Percentiles rank a stretch among this genome's conserved stretches.
Evolutionary conservation across 2,329 filamentous ascomycete genomes (phyloP).

Genomic region (Colletotrichum sidae): DNA sequence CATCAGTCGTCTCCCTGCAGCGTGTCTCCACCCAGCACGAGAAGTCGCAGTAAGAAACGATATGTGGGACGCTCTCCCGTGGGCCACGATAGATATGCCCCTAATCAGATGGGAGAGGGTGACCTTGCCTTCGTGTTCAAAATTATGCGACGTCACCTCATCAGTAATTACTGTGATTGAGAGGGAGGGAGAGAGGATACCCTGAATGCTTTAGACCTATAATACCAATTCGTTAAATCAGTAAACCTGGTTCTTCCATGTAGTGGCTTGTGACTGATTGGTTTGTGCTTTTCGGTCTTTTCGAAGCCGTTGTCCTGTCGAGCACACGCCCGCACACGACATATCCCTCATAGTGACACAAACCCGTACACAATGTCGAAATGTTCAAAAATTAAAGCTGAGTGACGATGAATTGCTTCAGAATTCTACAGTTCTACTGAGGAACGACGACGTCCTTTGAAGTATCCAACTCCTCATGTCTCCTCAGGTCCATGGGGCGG

Average conservation of each 20-base stretch:
- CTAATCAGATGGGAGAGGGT: slow-evolving; percentile 32
- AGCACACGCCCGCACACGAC: too few species aligned
- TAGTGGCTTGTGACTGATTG: too few species aligned
- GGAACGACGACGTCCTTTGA: slow-evolving; percentile 59
- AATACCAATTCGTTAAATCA: slow-evolving; percentile 37
- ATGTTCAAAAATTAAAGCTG: too few species aligned
- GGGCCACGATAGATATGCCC: slow-evolving; percentile 32
- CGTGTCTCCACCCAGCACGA: slow-evolving; percentile 93
- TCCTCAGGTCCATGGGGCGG: slow-evolving; percentile 75
- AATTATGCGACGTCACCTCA: slow-evolving; percentile 37
- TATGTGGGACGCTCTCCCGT: slow-evolving; percentile 22
- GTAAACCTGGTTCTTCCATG: not conserved
- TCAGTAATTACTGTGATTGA: slow-evolving; percentile 37
- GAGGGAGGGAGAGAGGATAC: slow-evolving; percentile 31
- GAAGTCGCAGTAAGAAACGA: slow-evolving; percentile 74
- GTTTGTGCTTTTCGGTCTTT: too few species aligned
- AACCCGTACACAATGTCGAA: too few species aligned
- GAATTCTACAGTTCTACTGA: slow-evolving; percentile 12
- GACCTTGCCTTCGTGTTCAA: slow-evolving; percentile 37
- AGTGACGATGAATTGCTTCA: not conserved
- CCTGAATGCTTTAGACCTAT: slow-evolving; percentile 33
- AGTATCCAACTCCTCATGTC: slow-evolving; percentile 75
- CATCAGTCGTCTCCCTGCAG: slow-evolving; percentile 84
- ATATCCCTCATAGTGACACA: too few species aligned
- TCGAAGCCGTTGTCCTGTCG: not conserved